A percentile compares a stretch with the other conserved stretches of the same genome.
Evolutionary conservation across 1,284 basidiomycete genomes (phyloP).

Genomic region (Termitomyces sp.): DNA sequence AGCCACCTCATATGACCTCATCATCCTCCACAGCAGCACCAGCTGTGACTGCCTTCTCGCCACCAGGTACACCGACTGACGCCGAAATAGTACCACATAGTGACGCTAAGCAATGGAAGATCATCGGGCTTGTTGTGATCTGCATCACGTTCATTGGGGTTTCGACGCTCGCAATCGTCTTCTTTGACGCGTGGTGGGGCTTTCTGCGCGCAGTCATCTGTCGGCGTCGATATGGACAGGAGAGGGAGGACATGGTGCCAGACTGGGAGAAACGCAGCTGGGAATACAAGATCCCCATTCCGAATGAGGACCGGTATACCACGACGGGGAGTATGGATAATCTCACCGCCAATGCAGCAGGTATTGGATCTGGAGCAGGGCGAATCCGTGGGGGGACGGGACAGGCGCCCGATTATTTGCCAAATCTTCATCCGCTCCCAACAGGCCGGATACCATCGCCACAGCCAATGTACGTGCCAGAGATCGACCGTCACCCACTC

Average conservation of each 20-base stretch:
- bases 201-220: conserved; percentile 47
- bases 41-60: conserved; percentile 11
- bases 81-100: conserved; percentile 24
- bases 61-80: conserved; percentile 6
- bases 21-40: conserved; percentile 2
- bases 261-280: conserved; percentile 60
- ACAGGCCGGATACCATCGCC: conserved; percentile 16
- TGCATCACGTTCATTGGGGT: conserved; percentile 50
- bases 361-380: conserved; percentile 2
- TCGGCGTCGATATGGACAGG: conserved; percentile 30
- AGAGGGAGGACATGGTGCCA: conserved; percentile 51
- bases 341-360: conserved; percentile 16
- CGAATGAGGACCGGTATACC: conserved; percentile 42
- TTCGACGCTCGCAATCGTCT: conserved; percentile 49
- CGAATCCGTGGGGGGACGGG: neutral
- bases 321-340: conserved; percentile 30
- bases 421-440: conserved; percentile 9
- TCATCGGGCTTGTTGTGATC: conserved; percentile 60
- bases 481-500: conserved; percentile 27
- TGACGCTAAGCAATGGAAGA: conserved; percentile 53
- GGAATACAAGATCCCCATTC: conserved; percentile 46
- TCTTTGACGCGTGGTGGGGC: conserved; percentile 63
- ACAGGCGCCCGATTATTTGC: conserved; percentile 17
- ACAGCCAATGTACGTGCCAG: conserved; percentile 21
- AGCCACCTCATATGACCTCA: neutral